Conservation (phyloP, 2,329 filamentous ascomycete genomes). For the Colletotrichum orchidophilum region DNA sequence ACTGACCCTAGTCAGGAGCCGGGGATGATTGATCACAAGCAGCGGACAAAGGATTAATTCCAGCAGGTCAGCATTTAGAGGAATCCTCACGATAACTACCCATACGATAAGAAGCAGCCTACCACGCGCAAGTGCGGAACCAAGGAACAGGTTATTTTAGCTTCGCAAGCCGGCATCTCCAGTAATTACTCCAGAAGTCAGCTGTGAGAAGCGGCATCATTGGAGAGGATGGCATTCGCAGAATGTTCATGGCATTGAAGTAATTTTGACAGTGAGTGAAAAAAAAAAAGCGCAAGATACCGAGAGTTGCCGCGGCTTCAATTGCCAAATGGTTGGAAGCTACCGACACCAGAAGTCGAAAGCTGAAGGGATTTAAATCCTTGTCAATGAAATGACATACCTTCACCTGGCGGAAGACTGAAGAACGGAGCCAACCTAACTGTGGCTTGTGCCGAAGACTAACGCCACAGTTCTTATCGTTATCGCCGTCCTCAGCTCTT, state of each 20-base stretch:
- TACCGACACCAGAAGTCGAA: background rate
- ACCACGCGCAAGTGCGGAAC: background rate
- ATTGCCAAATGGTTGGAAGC: background rate
- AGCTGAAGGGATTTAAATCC: background rate
- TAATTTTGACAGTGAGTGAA: background rate
- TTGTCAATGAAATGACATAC: background rate
- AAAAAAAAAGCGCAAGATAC: background rate
- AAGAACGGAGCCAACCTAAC: background rate
- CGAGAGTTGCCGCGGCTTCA: too few relatives aligned
- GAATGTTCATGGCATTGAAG: background rate
- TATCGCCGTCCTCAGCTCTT: slow-evolving; percentile 11
- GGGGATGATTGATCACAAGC: background rate
- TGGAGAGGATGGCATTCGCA: background rate
- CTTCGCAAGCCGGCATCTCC: background rate
- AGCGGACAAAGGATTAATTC: background rate
- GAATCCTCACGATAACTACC: background rate
- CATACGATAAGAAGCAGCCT: background rate
- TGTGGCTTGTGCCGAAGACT: background rate
- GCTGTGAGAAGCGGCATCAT: background rate
- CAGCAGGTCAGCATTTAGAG: background rate
- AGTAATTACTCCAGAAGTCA: background rate
- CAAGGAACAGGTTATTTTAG: background rate
- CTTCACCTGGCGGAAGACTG: background rate
- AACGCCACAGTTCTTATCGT: slow-evolving; percentile 21
- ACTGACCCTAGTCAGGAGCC: background rate